These are phyloP conservation scores for Ophiocordyceps unilateralis DNA, from an alignment of 2,329 filamentous ascomycete species.

Conservation along the genomic window DNA sequence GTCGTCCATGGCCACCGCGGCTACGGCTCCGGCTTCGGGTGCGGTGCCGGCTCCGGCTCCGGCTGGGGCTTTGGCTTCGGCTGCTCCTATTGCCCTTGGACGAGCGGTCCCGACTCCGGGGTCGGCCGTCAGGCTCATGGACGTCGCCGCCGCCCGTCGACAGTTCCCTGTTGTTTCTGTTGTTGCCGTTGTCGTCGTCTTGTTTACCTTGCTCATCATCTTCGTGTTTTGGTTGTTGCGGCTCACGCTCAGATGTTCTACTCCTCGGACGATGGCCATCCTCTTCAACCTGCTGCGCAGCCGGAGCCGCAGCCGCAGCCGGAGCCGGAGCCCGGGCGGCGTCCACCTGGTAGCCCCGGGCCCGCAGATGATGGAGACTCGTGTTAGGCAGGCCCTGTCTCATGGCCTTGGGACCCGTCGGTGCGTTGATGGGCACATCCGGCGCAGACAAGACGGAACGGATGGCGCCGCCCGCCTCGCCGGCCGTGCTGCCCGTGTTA, in stretches of 20 bases:
- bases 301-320: background rate
- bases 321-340: constrained; percentile 14
- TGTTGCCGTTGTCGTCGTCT: background rate
- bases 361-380: constrained; percentile 49
- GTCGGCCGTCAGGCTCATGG: background rate
- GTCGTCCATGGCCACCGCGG: constrained; percentile 28
- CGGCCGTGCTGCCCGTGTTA: constrained; percentile 4
- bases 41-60: constrained; percentile 5
- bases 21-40: constrained; percentile 20
- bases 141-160: background rate
- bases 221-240: constrained; percentile 7
- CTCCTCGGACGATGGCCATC: constrained; percentile 22
- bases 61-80: constrained; percentile 3
- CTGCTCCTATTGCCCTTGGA: background rate
- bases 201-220: background rate
- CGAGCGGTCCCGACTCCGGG: too few species aligned
- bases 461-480: constrained; percentile 9
- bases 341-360: constrained; percentile 29
- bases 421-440: constrained; percentile 49
- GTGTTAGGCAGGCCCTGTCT: constrained; percentile 74
- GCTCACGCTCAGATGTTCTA: constrained; percentile 25
- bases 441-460: constrained; percentile 17
- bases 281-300: constrained; percentile 1
- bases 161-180: constrained; percentile 9
- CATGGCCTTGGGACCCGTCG: constrained; percentile 90